Evolutionary conservation across 225 moss, liverwort and hornwort species (phyloP).

Genomic region (Sphagnum tenellum): DNA sequence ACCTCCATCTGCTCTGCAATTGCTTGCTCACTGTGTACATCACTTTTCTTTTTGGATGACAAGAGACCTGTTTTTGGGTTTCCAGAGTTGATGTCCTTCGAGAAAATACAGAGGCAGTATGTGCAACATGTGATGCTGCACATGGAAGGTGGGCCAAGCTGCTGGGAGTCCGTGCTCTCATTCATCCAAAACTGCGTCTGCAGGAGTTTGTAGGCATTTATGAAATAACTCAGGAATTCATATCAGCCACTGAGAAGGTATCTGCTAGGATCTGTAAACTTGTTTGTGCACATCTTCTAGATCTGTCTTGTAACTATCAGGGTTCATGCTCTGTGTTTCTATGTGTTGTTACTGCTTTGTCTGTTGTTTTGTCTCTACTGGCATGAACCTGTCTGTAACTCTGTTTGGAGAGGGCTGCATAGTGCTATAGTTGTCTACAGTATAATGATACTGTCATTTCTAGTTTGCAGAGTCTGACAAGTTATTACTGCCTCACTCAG

Average conservation of each 20-base stretch:
- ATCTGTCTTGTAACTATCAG: too few relatives aligned
- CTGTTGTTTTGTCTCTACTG: too few relatives aligned
- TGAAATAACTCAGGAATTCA: constrained; percentile 85
- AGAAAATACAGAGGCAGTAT: constrained; percentile 94
- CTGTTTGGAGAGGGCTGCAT: too few relatives aligned
- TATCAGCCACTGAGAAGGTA: constrained; percentile 95
- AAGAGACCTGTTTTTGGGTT: constrained; percentile 4
- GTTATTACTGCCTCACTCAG: constrained; percentile 23
- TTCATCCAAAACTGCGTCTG: constrained; percentile 81
- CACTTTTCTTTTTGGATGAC: constrained; percentile 7
- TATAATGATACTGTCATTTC: too few relatives aligned
- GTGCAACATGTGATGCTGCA: constrained; percentile 97
- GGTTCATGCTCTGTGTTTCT: too few relatives aligned
- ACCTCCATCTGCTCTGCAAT: neutral
- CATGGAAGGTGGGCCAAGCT: constrained; percentile 98
- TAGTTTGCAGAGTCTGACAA: too few relatives aligned
- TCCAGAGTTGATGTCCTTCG: constrained; percentile 91
- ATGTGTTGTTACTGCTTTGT: too few relatives aligned
- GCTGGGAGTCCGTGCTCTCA: constrained; percentile 77
- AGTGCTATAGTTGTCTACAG: too few relatives aligned
- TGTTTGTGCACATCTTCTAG: too few relatives aligned
- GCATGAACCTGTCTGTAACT: too few relatives aligned
- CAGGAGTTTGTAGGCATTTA: constrained; percentile 93
- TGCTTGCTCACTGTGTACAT: neutral
- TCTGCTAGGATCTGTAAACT: neutral